Percentiles rank a stretch among this genome's conserved stretches.
Evolutionary conservation across 2,329 filamentous ascomycete species (phyloP).

Genomic region (Pseudogymnoascus sp.): DNA sequence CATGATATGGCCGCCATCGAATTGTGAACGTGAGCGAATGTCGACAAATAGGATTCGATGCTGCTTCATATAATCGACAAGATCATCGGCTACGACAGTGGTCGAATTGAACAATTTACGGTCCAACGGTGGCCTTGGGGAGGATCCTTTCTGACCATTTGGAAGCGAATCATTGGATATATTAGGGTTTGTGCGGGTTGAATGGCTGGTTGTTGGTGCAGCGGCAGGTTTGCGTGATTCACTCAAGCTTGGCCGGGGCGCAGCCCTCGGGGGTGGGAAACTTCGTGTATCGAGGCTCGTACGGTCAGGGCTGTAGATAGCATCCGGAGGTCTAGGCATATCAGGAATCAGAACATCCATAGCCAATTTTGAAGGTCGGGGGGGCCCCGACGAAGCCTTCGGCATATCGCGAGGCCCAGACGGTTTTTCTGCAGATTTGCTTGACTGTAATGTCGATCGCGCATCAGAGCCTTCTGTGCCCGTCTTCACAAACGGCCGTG

Average conservation of each 20-base stretch:
- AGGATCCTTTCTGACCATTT: neutral
- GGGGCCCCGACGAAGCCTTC: conserved; percentile 18
- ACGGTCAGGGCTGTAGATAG: conserved; percentile 29
- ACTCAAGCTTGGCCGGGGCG: neutral
- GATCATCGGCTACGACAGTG: conserved; percentile 46
- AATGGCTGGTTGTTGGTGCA: neutral
- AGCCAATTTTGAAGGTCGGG: conserved; percentile 17
- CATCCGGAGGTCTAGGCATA: conserved; percentile 30
- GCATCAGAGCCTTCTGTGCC: neutral
- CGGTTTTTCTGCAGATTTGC: conserved; percentile 10
- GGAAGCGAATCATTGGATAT: neutral
- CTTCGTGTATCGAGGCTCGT: conserved; percentile 5
- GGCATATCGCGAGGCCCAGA: conserved; percentile 27
- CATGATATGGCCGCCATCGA: conserved; percentile 83
- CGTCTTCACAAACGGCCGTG: neutral
- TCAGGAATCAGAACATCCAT: conserved; percentile 22
- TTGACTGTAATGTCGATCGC: neutral
- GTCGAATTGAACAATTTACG: conserved; percentile 14
- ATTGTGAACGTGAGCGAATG: conserved; percentile 70
- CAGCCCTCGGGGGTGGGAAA: neutral
- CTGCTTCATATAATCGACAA: conserved; percentile 61
- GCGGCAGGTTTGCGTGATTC: neutral
- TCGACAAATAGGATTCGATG: conserved; percentile 76
- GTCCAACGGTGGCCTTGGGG: neutral
- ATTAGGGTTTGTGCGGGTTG: neutral